Base-by-base conservation (phyloP, 2,329 filamentous ascomycete genomes). In the Nothopassalora personata region DNA sequence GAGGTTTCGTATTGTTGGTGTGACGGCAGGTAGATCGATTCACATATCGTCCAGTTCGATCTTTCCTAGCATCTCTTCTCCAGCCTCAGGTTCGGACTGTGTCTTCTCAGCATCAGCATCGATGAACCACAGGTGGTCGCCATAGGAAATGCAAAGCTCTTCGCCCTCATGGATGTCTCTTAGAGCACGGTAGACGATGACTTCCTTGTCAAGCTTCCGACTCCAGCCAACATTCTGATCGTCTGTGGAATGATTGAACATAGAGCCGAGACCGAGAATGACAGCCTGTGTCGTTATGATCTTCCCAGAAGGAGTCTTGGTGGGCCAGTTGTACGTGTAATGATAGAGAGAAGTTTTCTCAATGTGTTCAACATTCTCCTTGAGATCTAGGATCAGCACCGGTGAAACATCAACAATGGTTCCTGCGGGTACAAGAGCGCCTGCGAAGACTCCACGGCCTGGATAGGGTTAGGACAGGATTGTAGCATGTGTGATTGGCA, bases 151-250 rank as follows among this genome's bases (percentile, higher is more conserved):
- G 61, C 81, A 83, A 13, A 84, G 70, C 66, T 84, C 82, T 67
- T 84, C 80, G 13, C 80, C 81, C n/a, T 71, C 67, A 18, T 67
- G 66, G 15, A 84, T 79, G 59, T 82, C 76, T 64, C 79, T 71
- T 31, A 82, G 63, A 15, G 82, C 73, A 13, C 71, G 75, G 62
- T 84, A 84, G 0, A 76, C 77, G 18, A 84, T 74, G 0, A 81
- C 63, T 13, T 74, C 67, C 2, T 73, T 74, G 3, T 73, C 66
- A 1, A 80, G 49, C 68, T 84, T 78, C 23, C 81, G 73, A 61
- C 76, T 75, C 81, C 81, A 84, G 3, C 77, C 80, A 4, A 84
- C 79, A 66, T 85, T 85, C 63, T 84, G 82, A 30, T 75, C 63
- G 10, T 72, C 64, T 0, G 70, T 72, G 3, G 80, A 81, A 63